Base-by-base conservation (phyloP, 805 yeast genomes). In the Zygotorulaspora sp. region DNA sequence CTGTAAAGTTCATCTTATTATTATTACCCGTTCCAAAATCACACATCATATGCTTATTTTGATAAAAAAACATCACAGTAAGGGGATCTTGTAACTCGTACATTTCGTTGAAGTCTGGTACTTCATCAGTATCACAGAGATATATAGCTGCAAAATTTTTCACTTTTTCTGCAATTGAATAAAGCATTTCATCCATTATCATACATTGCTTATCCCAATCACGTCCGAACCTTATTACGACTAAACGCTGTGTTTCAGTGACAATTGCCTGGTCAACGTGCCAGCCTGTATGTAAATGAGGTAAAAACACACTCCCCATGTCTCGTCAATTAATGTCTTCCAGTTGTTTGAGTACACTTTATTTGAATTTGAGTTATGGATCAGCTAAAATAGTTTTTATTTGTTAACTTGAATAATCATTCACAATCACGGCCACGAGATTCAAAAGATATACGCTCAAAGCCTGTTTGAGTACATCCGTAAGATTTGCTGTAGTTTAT, bases 21-120 rank as follows among this genome's bases (percentile, higher is more conserved):
- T 92, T 92, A 58, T 92, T 88, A 21, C 98, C 98, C 0, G 97
- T 92, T 2, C 98, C 98, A 61, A 89, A 88, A 67, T 92, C 98
- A 63, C 96, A 86, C 94, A 92, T 79, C 95, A 90, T 89, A 61
- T 90, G 97, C 59, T 87, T 83, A 65, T 90, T 90, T 35, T 94
- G 69, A 64, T 75, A 87, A 61, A 92, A 90, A 57, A 90, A 89
- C 97, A 92, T 92, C 36, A 92, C 70, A 30, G 95, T 80, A 71
- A 86, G 75, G 11, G 96, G 94, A 52, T 89, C 97, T 56, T 80
- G 84, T 28, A 55, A 51, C 47, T 57, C 61, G 41, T 61, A 61
- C 57, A 65, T 63, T 21, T 69, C 72, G 51, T 82, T 90, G 64
- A 92, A 92, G 52, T 88, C 98, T 0, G 90, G 85, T 0, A 92